These are phyloP conservation scores for Arachis hypogaea DNA, from an alignment of 306 rosid species.

Conservation along the genomic window DNA sequence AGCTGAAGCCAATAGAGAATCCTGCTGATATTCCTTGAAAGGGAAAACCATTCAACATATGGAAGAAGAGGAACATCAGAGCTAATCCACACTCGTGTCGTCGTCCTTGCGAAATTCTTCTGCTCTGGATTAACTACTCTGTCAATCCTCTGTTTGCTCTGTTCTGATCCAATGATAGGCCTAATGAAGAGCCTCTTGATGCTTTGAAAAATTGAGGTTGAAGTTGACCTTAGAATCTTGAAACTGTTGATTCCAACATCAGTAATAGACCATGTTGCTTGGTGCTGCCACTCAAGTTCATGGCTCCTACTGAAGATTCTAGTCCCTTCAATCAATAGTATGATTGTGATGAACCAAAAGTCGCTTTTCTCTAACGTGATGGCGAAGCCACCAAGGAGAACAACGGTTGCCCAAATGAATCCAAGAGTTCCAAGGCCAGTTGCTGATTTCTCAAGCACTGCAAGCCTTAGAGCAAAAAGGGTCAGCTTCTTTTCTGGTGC, in stretches of 20 bases:
- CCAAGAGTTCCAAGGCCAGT: conserved; percentile 92
- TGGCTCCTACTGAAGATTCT: conserved; percentile 93
- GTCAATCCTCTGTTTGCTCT: conserved; percentile 40
- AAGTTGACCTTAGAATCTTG: conserved; percentile 54
- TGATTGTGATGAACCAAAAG: conserved; percentile 88
- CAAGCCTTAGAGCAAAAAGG: conserved; percentile 81
- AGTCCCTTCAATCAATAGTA: conserved; percentile 80
- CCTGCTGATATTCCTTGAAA: conserved; percentile 72
- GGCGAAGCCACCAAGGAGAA: conserved; percentile 90
- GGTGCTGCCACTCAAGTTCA: conserved; percentile 98
- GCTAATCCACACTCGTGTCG: conserved; percentile 68
- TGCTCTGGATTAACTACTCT: conserved; percentile 28
- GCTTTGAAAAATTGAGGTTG: conserved; percentile 46
- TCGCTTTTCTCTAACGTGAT: conserved; percentile 71
- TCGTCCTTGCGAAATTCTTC: conserved; percentile 50
- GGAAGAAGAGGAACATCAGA: conserved; percentile 89
- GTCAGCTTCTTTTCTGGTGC: conserved; percentile 92
- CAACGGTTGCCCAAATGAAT: conserved; percentile 94
- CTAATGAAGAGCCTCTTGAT: conserved; percentile 46
- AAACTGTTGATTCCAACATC: conserved; percentile 73
- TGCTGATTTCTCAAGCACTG: conserved; percentile 87
- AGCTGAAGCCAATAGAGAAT: conserved; percentile 94
- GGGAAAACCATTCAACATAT: conserved; percentile 70
- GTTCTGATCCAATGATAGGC: conserved; percentile 47
- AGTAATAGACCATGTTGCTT: conserved; percentile 84